A percentile compares a stretch with the other conserved stretches of the same genome.
These are phyloP conservation scores for Fusarium lateritium DNA, from an alignment of 2,329 filamentous ascomycete genomes.

Conservation along the genomic window DNA sequence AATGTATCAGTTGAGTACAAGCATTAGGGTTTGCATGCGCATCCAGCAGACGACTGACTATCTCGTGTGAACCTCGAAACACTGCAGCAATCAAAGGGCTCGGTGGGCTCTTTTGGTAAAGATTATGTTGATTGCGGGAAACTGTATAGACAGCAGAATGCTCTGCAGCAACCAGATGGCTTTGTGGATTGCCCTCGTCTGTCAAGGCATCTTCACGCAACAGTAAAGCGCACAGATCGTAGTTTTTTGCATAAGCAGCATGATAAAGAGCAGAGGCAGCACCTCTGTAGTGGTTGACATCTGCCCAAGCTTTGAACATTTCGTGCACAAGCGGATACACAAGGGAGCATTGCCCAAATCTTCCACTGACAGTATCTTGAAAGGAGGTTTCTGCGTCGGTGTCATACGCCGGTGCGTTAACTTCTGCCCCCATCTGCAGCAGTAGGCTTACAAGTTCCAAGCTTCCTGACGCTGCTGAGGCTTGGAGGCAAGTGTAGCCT, in stretches of 20 bases:
- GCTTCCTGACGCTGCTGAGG: background rate
- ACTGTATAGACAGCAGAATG: no score
- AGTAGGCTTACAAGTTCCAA: background rate
- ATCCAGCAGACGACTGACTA: background rate
- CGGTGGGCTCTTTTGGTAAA: no score
- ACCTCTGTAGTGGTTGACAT: background rate
- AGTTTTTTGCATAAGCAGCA: background rate
- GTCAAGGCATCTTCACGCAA: background rate
- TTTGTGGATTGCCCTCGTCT: no score
- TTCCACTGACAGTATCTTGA: no score
- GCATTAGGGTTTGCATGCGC: background rate
- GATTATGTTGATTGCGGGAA: no score
- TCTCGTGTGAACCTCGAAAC: background rate
- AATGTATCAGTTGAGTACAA: background rate
- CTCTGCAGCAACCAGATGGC: background rate
- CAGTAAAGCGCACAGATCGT: background rate
- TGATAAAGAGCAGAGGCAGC: background rate
- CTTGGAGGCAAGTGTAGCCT: background rate
- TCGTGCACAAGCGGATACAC: no score
- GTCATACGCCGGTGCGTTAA: background rate
- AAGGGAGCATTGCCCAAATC: no score
- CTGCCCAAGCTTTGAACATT: no score
- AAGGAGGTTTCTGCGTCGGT: no score
- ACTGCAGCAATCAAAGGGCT: background rate
- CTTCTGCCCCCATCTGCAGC: background rate